phyloP scores from a whole-genome alignment of 2,329 filamentous ascomycete species.

The Scolecobasidium constrictum region DNA sequence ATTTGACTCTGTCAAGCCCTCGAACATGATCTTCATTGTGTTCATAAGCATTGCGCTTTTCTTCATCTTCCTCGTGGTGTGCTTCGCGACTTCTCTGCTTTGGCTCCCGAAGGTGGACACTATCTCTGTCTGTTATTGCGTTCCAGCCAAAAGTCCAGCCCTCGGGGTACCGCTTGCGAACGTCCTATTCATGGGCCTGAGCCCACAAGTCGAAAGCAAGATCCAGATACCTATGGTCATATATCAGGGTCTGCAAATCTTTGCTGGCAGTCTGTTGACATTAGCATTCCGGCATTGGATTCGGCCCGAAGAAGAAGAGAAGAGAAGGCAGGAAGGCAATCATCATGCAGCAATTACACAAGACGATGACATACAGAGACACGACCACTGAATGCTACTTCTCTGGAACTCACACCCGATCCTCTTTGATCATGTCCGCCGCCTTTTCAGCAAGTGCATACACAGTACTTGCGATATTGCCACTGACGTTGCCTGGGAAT shows the following conservation, averaged over 20 bases:
- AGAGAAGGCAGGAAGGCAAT: too few species aligned
- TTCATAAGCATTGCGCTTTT: slow-evolving; percentile 58
- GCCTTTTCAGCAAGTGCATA: slow-evolving; percentile 50
- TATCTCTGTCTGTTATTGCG: slow-evolving; percentile 62
- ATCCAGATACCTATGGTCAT: slow-evolving; percentile 55
- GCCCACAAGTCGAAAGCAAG: slow-evolving; percentile 43
- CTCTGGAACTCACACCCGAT: too few species aligned
- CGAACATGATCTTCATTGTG: slow-evolving; percentile 55
- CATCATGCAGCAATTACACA: too few species aligned
- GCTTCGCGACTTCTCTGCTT: slow-evolving; percentile 41
- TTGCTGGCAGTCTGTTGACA: slow-evolving; percentile 4
- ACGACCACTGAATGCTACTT: too few species aligned
- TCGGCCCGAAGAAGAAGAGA: neutral
- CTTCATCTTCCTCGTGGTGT: slow-evolving; percentile 51
- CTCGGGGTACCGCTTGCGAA: slow-evolving; percentile 58
- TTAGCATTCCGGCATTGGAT: slow-evolving; percentile 6
- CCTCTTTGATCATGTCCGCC: slow-evolving; percentile 40
- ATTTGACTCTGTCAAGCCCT: slow-evolving; percentile 44
- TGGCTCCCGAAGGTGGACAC: slow-evolving; percentile 51
- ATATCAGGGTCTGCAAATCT: slow-evolving; percentile 21
- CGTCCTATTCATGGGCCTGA: slow-evolving; percentile 53
- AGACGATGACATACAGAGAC: too few species aligned
- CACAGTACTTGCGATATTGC: slow-evolving; percentile 49
- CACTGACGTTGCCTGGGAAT: slow-evolving; percentile 19
- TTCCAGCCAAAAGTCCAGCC: slow-evolving; percentile 61